Evolutionary conservation across 148 eudicot genomes (phyloP), one percentile per base, ranked within the genome.

Genomic region (Rhododendron kiyosumense): DNA sequence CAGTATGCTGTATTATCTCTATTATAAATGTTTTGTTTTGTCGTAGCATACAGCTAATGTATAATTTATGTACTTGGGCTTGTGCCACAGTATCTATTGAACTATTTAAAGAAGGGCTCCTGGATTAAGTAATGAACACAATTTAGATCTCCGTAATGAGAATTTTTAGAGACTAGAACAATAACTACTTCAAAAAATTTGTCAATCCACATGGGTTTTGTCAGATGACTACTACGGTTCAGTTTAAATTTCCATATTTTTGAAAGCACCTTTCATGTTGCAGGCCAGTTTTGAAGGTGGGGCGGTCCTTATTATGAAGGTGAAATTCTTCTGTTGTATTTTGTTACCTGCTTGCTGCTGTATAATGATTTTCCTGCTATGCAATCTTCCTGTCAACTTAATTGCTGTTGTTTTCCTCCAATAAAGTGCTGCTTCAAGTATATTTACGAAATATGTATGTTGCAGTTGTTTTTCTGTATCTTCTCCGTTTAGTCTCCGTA

Each of bases 281-380:
- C 92, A 90, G 92, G 92, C 88, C 90, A 57, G 69, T 65, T 74
- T 80, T 51, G 84, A 81, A 54, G 89, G 86, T 84, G 88, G 86
- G 89, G 12, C 92, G 85, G 22, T 89, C 91, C 32, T 54, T 52
- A 83, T 61, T 90, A 34, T 91, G 86, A 87, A 82, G 57, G 48
- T 45, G 65, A 34, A 32, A 49, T 24, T 73, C 52, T 73, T 43
- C 26, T 4, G 28, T 73, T 43, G 51, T 51, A 22, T 45, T 48
- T 28, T 9, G 80, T 71, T 81, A 51, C 59, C 52, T 83, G 85
- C 78, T 69, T 30, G 85, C 79, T 83, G 32, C n/a, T 28, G 20
- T 63, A 38, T 30, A 83, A 45, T 8, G 3, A 24, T 67, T 28
- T 28, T 20, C 61, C 43, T 52, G 65, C 51, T 30, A 22, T 45